phyloP scores from a whole-genome alignment of 495 filamentous ascomycete genomes.

The Penicillium dipodomyicola region DNA sequence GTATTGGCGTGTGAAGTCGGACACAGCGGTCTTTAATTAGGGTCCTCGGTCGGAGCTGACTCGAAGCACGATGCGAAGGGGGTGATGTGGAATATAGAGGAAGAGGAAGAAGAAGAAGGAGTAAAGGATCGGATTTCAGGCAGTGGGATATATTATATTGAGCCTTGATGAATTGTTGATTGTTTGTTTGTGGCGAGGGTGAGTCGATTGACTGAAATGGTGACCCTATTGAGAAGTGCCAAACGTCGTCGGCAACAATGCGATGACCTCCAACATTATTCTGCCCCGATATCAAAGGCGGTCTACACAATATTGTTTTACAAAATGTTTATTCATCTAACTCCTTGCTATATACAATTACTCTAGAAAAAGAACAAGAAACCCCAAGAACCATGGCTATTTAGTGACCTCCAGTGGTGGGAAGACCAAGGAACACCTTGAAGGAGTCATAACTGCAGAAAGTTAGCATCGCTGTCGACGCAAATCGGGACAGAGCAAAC shows the following conservation, averaged over 20 bases:
- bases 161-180: background rate
- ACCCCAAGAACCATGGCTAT: background rate
- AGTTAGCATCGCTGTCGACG: conserved; percentile 9
- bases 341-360: conserved; percentile 5
- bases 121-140: background rate
- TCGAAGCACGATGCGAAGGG: conserved; percentile 7
- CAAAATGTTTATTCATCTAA: background rate
- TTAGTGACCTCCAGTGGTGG: conserved; percentile 63
- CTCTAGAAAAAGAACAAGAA: background rate
- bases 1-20: conserved; percentile 1
- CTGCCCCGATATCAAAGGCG: conserved; percentile 31
- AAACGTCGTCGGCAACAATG: conserved; percentile 1
- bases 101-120: background rate
- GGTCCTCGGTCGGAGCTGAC: background rate
- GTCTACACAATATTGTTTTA: conserved; percentile 7
- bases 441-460: conserved; percentile 62
- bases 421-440: conserved; percentile 67
- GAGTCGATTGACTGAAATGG: conserved; percentile 1
- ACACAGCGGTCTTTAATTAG: background rate
- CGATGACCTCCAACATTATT: conserved; percentile 18
- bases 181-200: background rate
- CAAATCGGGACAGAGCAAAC: background rate
- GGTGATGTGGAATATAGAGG: background rate
- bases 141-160: background rate
- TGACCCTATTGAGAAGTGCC: background rate